Evolutionary conservation across 1,139 yeast species (phyloP).

Genomic region (Blastobotrys persicus): DNA sequence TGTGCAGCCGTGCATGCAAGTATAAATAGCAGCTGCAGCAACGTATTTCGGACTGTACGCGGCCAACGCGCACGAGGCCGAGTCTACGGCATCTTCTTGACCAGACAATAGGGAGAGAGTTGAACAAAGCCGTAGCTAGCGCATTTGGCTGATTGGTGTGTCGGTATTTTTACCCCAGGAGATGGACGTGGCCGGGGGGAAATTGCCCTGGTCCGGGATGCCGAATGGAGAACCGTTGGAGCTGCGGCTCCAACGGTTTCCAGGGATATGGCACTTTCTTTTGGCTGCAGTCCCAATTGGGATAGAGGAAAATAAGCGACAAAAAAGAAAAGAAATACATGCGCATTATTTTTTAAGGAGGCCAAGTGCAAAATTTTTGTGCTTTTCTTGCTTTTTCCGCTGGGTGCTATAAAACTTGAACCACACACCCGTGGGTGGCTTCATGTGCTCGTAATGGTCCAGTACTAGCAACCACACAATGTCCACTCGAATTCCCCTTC

Average conservation of each 20-base stretch:
- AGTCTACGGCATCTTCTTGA: not conserved
- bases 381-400: not conserved
- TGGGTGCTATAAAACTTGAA: not conserved
- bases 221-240: no score
- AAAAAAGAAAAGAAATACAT: not conserved
- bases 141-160: no score
- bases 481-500: constrained; percentile 18
- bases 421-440: not conserved
- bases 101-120: not conserved
- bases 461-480: constrained; percentile 6
- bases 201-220: no score
- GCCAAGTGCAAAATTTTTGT: not conserved
- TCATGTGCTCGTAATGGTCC: not conserved
- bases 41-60: not conserved
- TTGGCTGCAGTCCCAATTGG: not conserved
- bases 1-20: not conserved
- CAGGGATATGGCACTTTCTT: not conserved
- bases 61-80: not conserved
- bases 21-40: not conserved
- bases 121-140: not conserved
- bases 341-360: not conserved
- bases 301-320: not conserved
- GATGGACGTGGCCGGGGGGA: no score
- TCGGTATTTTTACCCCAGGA: no score
- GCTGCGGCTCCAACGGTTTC: not conserved